Conservation (phyloP, 1,284 basidiomycete genomes). For the Lentinula novae-zelandiae region DNA sequence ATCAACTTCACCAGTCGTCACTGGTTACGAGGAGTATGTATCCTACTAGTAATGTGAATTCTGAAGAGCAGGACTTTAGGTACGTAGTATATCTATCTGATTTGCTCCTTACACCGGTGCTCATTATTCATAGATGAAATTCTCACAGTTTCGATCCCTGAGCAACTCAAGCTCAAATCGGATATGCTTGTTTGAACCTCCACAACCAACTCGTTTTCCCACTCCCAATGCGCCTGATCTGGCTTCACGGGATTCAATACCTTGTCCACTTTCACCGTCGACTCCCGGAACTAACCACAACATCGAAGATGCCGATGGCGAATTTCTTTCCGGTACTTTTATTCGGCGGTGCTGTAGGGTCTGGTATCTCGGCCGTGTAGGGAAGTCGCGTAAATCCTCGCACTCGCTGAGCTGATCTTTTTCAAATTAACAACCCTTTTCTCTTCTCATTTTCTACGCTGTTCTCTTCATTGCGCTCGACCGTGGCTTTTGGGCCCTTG, state of each 20-base stretch:
- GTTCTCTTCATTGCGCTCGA: conserved; percentile 16
- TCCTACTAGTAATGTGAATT: conserved; percentile 15
- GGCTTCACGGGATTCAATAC: conserved; percentile 21
- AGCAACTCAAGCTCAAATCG: conserved; percentile 16
- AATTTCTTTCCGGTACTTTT: conserved; percentile 21
- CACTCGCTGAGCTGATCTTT: no score
- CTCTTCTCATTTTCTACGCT: neutral
- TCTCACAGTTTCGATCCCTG: conserved; percentile 22
- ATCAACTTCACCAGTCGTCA: conserved; percentile 11
- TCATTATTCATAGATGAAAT: neutral
- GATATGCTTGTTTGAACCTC: conserved; percentile 22
- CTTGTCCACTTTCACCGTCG: conserved; percentile 17
- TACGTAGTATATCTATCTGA: neutral
- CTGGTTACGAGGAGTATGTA: conserved; percentile 22
- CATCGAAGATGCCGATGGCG: conserved; percentile 20
- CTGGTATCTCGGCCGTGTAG: conserved; percentile 7
- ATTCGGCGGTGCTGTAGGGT: conserved; percentile 11
- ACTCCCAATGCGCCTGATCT: conserved; percentile 17
- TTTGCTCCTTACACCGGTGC: no score
- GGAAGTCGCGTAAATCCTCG: neutral
- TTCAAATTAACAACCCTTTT: no score
- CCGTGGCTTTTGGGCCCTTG: conserved; percentile 13
- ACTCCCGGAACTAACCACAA: conserved; percentile 22
- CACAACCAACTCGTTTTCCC: conserved; percentile 12
- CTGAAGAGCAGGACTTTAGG: conserved; percentile 23